Evolutionary conservation across 257 asterid species (phyloP), one percentile per base, ranked within the genome.

Genomic region (Solanum chmielewskii): DNA sequence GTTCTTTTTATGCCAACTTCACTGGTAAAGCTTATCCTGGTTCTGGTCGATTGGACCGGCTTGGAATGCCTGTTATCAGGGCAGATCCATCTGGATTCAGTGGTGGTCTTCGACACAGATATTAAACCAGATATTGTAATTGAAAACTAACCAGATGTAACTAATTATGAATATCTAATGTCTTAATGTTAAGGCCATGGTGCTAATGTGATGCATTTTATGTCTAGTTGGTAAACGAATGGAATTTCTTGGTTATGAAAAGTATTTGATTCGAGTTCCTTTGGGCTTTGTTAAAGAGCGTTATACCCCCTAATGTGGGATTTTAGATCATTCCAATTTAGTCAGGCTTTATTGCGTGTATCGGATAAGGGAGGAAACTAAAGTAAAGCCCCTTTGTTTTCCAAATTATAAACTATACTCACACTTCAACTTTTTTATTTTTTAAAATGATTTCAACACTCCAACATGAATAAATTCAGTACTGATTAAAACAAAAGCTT

Each of bases 1-100:
- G 86, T 12, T 89, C 92, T 2, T 62, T 89, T 73, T 93, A 92
- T n/a, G 87, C 92, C 3, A 92, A 73, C 85, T 93, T 93, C 83
- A 64, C 92, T 3, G 91, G 60, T 86, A 94, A 95, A 80, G 98
- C 92, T 74, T 97, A 95, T 76, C 98, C 94, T 0, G 98, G 98
- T 12, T 96, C 98, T 0, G 98, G 99, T 42, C 95, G 94, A 1
- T 75, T 96, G 83, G 99, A 95, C 91, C 87, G 94, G 92, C 90
- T 91, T 13, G 98, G 99, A 21, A 88, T 95, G 95, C 98, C 99
- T 3, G 25, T 92, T 7, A 16, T 92, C 21, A 80, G 91, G 81
- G 92, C 92, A 59, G 95, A 93, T 42, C 86, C 68, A 10, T 80
- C 78, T 33, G 96, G 94, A 45, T 88, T 85, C 86, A 89, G 92